A percentile compares a stretch with the other conserved stretches of the same genome.
phyloP scores from a whole-genome alignment of 495 filamentous ascomycete species.

The Xylaria sp. region DNA sequence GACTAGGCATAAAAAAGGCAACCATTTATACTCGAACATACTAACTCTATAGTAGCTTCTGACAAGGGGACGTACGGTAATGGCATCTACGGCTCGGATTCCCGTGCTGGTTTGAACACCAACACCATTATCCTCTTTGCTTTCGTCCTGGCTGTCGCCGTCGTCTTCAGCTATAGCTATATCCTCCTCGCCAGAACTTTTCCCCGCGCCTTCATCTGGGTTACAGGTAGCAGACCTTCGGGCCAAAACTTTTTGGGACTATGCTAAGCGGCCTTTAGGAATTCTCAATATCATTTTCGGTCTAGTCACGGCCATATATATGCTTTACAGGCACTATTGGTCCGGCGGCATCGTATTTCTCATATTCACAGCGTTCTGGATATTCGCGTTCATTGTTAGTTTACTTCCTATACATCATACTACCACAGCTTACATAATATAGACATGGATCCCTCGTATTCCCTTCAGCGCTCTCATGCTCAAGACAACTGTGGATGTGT shows the following conservation, averaged over 20 bases:
- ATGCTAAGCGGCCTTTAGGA: constrained; percentile 54
- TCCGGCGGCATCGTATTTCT: constrained; percentile 86
- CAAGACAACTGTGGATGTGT: constrained; percentile 84
- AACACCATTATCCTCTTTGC: constrained; percentile 87
- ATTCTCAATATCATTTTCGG: constrained; percentile 85
- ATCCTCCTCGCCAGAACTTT: constrained; percentile 78
- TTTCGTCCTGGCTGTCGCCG: constrained; percentile 74
- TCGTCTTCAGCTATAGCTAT: constrained; percentile 77
- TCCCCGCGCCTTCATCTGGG: constrained; percentile 91
- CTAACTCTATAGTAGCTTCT: constrained; percentile 39
- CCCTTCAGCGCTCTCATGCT: constrained; percentile 92
- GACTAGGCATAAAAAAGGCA: neutral
- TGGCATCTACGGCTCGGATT: constrained; percentile 75
- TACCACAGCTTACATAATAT: constrained; percentile 42
- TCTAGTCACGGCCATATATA: constrained; percentile 69
- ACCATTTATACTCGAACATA: neutral
- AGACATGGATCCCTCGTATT: constrained; percentile 85
- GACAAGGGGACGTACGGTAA: constrained; percentile 72
- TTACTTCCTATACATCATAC: neutral
- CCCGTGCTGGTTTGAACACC: constrained; percentile 73
- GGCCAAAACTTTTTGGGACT: constrained; percentile 57
- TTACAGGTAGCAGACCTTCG: constrained; percentile 70
- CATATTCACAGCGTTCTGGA: constrained; percentile 71
- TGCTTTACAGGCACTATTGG: constrained; percentile 73
- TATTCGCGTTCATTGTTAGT: constrained; percentile 50